Percentiles rank a stretch among this genome's conserved stretches.
Conservation (phyloP, 1,284 basidiomycete genomes). For the Ustilago xerochloae region DNA sequence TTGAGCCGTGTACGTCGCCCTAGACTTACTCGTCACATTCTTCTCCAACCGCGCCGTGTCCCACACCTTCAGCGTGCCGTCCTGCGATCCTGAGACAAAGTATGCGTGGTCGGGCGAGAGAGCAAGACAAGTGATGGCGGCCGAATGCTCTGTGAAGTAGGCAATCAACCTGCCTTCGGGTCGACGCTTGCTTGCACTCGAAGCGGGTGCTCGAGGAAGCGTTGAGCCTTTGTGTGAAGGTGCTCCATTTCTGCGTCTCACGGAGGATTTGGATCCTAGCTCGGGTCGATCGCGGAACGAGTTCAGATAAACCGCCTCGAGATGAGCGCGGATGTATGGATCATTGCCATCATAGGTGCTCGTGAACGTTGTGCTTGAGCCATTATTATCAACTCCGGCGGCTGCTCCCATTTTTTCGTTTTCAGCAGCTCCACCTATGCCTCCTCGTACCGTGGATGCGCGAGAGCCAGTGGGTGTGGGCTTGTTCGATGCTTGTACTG, state of each 20-base stretch:
- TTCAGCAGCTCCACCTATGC: constrained; percentile 14
- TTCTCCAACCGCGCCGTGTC: constrained; percentile 82
- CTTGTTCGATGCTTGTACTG: constrained; percentile 25
- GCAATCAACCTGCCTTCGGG: constrained; percentile 64
- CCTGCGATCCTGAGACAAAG: constrained; percentile 88
- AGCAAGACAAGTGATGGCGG: constrained; percentile 78
- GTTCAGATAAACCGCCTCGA: constrained; percentile 56
- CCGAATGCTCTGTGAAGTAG: constrained; percentile 70
- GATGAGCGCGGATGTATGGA: constrained; percentile 64
- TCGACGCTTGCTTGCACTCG: constrained; percentile 52
- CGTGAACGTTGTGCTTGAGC: constrained; percentile 28
- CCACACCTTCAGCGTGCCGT: constrained; percentile 85
- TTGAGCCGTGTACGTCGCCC: constrained; percentile 68
- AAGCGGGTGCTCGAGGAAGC: constrained; percentile 24
- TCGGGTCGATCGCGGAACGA: constrained; percentile 53
- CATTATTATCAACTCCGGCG: constrained; percentile 8
- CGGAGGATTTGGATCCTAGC: constrained; percentile 40
- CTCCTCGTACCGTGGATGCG: constrained; percentile 32
- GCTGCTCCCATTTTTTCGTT: constrained; percentile 11
- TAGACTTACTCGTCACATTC: constrained; percentile 73
- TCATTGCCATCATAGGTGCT: constrained; percentile 65
- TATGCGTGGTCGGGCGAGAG: constrained; percentile 94
- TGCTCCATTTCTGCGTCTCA: constrained; percentile 23
- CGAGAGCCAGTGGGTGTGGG: constrained; percentile 46
- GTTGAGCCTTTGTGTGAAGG: constrained; percentile 11